A percentile compares a stretch with the other conserved stretches of the same genome.
phyloP scores from a whole-genome alignment of 2,329 filamentous ascomycete genomes.

The Aureobasidium sp. region DNA sequence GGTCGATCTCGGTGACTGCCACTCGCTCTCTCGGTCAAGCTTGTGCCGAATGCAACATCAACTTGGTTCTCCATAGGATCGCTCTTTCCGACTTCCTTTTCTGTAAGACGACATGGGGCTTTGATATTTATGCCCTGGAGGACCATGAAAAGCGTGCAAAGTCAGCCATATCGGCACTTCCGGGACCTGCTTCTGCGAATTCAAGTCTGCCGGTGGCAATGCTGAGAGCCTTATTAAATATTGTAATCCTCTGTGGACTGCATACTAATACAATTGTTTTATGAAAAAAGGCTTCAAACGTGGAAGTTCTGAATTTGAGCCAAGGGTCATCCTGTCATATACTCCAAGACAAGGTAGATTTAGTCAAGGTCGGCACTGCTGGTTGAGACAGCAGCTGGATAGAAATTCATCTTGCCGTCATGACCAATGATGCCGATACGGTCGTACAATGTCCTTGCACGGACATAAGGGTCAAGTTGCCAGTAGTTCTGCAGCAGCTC shows the following conservation, averaged over 20 bases:
- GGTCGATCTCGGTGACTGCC: background rate
- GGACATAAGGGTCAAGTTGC: slow-evolving; percentile 78
- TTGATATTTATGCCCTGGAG: background rate
- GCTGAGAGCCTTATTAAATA: background rate
- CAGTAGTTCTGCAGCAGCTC: slow-evolving; percentile 70
- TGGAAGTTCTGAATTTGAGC: background rate
- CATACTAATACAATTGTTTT: slow-evolving; percentile 1
- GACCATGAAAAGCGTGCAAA: background rate
- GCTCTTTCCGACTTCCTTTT: background rate
- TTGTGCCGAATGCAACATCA: background rate
- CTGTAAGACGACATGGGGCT: background rate
- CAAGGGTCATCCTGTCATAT: background rate
- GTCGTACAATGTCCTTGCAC: slow-evolving; percentile 80
- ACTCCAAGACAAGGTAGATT: background rate
- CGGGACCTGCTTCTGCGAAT: background rate
- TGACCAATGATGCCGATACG: slow-evolving; percentile 63
- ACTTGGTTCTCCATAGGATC: background rate
- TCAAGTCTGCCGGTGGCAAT: background rate
- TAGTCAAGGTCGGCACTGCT: slow-evolving; percentile 32
- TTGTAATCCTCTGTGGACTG: background rate
- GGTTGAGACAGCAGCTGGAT: slow-evolving; percentile 37
- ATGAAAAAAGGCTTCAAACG: background rate
- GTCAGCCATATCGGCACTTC: background rate
- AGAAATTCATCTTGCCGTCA: slow-evolving; percentile 65
- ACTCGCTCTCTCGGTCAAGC: background rate